Evolutionary conservation across 1,284 basidiomycete species (phyloP).

Genomic region (Stygiomarasmius scandens): DNA sequence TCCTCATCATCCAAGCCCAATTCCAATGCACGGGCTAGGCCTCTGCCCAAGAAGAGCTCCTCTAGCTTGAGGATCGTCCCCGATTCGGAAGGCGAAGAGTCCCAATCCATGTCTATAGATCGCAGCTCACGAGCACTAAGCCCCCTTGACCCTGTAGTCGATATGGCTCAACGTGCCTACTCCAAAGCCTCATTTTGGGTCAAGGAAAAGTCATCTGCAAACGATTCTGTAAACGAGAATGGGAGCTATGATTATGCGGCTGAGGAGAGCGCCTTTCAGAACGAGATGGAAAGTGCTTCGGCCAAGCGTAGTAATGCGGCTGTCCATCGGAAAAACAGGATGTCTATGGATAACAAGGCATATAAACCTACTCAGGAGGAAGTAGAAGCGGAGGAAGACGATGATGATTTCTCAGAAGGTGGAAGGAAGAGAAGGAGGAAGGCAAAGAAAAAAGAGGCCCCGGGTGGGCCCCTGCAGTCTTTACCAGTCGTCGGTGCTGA

Average conservation of each 20-base stretch:
- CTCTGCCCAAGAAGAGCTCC: constrained; percentile 54
- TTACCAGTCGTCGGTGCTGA: constrained; percentile 68
- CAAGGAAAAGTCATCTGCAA: constrained; percentile 58
- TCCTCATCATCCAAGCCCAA: constrained; percentile 31
- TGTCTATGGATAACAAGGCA: constrained; percentile 76
- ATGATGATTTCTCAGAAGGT: constrained; percentile 33
- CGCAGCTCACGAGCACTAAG: constrained; percentile 56
- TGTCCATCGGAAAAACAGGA: constrained; percentile 55
- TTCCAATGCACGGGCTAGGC: constrained; percentile 34
- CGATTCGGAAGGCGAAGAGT: constrained; percentile 66
- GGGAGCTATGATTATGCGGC: constrained; percentile 77
- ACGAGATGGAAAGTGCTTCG: constrained; percentile 33
- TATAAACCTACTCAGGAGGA: constrained; percentile 70
- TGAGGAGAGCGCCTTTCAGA: constrained; percentile 67
- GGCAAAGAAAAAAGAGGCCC: constrained; percentile 57
- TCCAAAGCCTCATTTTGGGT: constrained; percentile 61
- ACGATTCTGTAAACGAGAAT: constrained; percentile 41
- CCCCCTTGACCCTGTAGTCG: constrained; percentile 59
- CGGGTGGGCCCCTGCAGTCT: constrained; percentile 60
- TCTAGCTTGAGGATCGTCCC: constrained; percentile 48
- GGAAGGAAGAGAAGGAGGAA: constrained; percentile 48
- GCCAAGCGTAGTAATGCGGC: constrained; percentile 27
- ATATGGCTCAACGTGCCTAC: constrained; percentile 48
- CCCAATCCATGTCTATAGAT: constrained; percentile 18
- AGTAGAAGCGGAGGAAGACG: constrained; percentile 61